Base-by-base conservation (phyloP, 331 rosid genomes). In the Cucumis variabilis region DNA sequence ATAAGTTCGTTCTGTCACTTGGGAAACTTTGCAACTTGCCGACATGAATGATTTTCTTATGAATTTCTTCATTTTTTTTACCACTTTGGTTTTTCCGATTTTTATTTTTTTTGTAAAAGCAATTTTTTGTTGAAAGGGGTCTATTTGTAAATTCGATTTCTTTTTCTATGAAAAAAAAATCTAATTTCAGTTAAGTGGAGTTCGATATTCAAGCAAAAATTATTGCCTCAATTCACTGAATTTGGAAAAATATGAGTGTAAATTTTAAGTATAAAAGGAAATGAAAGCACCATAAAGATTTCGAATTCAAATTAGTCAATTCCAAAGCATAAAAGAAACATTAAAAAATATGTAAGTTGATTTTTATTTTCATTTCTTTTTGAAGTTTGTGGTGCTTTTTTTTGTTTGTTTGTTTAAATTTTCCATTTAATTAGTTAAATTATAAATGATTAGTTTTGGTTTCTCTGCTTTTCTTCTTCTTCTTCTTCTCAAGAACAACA, bases 181-280 rank as follows among this genome's bases (percentile, higher is more conserved):
- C 53, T 53, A 62, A 67, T 68, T 87, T 89, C 95, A 87, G 99
- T 96, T 93, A 87, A 63, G 70, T 85, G 76, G 71, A 4, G 60
- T 37, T 85, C 98, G 93, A 91, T 86, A 86, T 89, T 92, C 66
- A 89, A 60, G 98, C 91, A 94, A 89, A 88, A 74, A 62, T 72
- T 63, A 60, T 74, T 84, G 94, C 92, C 92, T 65, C 74, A 86
- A 87, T 88, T 89, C 73, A 88, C 87, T 90, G 93, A 76, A 65
- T 75, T 63, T 79, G 76, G 76, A 28, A 73, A 90, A 20, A 65
- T n/a, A 30, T 62, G 51, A 37, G 41, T 83, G 24, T 83, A 60
- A 12, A 13, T 83, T 83, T 41, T 33, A 3, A 85, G 80, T 86
- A 82, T 48, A 63, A 21, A 85, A 27, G 37, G 74, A n/a, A 63